Conservation (phyloP, 163 green algal species). For the Chloromonas sp. region DNA sequence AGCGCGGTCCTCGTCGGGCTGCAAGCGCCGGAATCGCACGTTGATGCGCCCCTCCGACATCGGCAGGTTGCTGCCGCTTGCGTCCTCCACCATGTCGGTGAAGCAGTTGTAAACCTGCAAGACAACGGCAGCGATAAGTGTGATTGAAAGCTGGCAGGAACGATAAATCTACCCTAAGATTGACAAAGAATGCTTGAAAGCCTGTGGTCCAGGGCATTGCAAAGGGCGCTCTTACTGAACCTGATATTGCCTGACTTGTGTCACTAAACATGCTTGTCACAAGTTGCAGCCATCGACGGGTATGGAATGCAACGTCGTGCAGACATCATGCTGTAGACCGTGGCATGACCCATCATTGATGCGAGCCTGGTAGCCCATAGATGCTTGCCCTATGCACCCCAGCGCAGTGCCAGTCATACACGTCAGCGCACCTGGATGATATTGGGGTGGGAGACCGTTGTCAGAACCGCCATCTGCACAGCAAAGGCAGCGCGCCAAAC, state of each 20-base stretch:
- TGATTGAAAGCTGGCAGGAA: neutral
- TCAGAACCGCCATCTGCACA: conserved; percentile 51
- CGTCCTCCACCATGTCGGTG: conserved; percentile 63
- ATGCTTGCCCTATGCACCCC: too few relatives aligned
- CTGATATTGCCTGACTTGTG: too few relatives aligned
- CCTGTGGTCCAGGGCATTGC: neutral
- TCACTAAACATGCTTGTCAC: too few relatives aligned
- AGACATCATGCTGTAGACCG: too few relatives aligned
- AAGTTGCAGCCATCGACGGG: too few relatives aligned
- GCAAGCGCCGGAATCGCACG: conserved; percentile 47
- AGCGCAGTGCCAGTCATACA: too few relatives aligned
- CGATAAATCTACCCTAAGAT: neutral
- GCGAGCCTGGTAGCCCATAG: too few relatives aligned
- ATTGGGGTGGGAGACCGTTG: conserved; percentile 53
- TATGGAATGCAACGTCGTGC: too few relatives aligned
- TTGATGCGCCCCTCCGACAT: conserved; percentile 49
- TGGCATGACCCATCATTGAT: too few relatives aligned
- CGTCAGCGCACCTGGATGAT: conserved; percentile 41
- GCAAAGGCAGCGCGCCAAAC: neutral
- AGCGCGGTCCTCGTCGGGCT: conserved; percentile 48
- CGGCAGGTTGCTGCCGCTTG: conserved; percentile 17
- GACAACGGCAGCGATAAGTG: neutral
- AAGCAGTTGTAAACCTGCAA: conserved; percentile 56
- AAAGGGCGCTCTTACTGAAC: neutral
- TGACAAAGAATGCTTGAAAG: too few relatives aligned